Conservation (phyloP, 352 stramenopile species). For the Phytophthora ohioensis region DNA sequence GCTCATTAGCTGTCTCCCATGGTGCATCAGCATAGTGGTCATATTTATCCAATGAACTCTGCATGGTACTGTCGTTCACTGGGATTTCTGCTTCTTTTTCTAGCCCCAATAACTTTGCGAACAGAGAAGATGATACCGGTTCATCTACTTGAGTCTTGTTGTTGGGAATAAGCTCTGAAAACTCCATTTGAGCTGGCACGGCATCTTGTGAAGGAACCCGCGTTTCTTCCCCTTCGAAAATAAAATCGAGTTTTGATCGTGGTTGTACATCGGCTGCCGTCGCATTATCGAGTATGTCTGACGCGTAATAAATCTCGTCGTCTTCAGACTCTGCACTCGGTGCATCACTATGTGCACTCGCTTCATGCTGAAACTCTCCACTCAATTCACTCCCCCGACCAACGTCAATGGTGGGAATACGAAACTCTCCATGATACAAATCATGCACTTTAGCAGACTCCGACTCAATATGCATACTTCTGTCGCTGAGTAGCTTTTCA, state of each 20-base stretch:
- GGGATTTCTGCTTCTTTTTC: neutral
- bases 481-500: slow-evolving; percentile 35
- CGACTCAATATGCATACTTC: neutral
- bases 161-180: neutral
- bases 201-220: neutral
- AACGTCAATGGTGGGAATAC: neutral
- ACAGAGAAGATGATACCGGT: slow-evolving; percentile 9
- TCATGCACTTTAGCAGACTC: neutral
- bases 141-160: slow-evolving; percentile 9
- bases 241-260: slow-evolving; percentile 35
- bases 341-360: neutral
- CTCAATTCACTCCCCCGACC: neutral
- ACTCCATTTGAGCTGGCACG: neutral
- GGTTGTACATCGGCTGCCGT: slow-evolving; percentile 32
- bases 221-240: slow-evolving; percentile 24
- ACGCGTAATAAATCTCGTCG: slow-evolving; percentile 61
- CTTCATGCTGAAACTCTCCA: slow-evolving; percentile 4
- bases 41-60: neutral
- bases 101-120: slow-evolving; percentile 25
- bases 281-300: slow-evolving; percentile 46
- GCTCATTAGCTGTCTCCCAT: neutral
- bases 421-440: neutral
- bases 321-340: slow-evolving; percentile 30
- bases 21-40: neutral
- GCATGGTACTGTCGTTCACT: neutral